These are phyloP conservation scores for Tolypocladium ovalisporum DNA, from an alignment of 2,329 filamentous ascomycete species.

Conservation along the genomic window DNA sequence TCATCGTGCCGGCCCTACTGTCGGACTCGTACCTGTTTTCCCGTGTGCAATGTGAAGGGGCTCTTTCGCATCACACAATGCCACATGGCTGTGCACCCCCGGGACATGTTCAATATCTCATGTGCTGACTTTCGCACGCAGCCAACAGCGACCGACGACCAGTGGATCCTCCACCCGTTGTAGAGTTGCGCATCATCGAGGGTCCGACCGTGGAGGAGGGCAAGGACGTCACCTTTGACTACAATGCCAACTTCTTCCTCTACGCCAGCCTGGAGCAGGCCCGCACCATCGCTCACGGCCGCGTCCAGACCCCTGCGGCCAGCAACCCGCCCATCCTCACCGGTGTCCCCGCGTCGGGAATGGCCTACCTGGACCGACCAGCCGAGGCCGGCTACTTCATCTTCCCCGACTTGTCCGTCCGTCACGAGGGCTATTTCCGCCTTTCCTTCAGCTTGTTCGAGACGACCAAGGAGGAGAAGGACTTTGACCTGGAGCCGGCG, in stretches of 20 bases:
- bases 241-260: constrained; percentile 96
- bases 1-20: neutral
- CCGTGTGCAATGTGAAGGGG: neutral
- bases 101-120: neutral
- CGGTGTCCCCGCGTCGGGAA: constrained; percentile 87
- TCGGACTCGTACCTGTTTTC: neutral
- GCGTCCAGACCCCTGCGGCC: constrained; percentile 56
- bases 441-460: constrained; percentile 90
- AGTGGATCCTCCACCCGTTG: constrained; percentile 88
- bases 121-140: constrained; percentile 11
- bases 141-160: constrained; percentile 64
- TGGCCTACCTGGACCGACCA: constrained; percentile 90
- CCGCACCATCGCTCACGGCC: constrained; percentile 70
- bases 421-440: constrained; percentile 89
- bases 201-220: constrained; percentile 49
- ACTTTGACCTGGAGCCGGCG: constrained; percentile 50
- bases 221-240: constrained; percentile 72
- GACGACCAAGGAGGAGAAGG: constrained; percentile 75
- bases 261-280: constrained; percentile 85
- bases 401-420: constrained; percentile 91
- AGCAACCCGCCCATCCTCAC: constrained; percentile 76
- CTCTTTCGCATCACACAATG: neutral
- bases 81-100: neutral
- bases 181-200: constrained; percentile 80
- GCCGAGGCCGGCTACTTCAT: constrained; percentile 80